Percentiles rank a stretch among this genome's conserved stretches.
These are phyloP conservation scores for Kazachstania viticola DNA, from an alignment of 805 yeast genomes.

Conservation along the genomic window DNA sequence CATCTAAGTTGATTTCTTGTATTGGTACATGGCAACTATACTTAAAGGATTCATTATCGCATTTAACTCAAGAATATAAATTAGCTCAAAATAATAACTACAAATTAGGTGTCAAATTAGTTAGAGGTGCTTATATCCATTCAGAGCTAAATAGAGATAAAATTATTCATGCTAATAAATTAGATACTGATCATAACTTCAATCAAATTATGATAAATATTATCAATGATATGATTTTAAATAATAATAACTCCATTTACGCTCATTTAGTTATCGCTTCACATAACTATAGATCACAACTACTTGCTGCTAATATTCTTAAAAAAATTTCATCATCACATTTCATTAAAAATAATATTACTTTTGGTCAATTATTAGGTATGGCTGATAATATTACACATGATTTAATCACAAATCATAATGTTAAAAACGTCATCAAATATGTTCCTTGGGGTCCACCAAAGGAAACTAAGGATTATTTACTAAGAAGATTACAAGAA, in stretches of 20 bases:
- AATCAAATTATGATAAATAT: constrained; percentile 56
- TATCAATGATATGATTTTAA: constrained; percentile 42
- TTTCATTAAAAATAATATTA: constrained; percentile 59
- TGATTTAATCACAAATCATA: constrained; percentile 54
- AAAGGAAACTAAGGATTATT: constrained; percentile 79
- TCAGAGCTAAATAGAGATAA: constrained; percentile 61
- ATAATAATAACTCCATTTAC: constrained; percentile 36
- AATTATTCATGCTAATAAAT: constrained; percentile 66
- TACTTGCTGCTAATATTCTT: constrained; percentile 52
- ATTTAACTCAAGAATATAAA: constrained; percentile 50
- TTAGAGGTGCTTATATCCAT: constrained; percentile 92
- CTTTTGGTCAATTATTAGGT: constrained; percentile 83
- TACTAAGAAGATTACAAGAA: constrained; percentile 83
- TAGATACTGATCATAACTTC: constrained; percentile 69
- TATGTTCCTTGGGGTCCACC: constrained; percentile 99
- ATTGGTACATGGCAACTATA: constrained; percentile 94
- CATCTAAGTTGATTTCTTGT: constrained; percentile 46
- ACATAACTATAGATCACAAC: constrained; percentile 73
- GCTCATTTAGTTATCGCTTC: constrained; percentile 86
- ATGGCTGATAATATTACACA: constrained; percentile 88
- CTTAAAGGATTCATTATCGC: constrained; percentile 54
- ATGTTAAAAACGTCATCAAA: constrained; percentile 69
- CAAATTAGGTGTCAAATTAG: constrained; percentile 77
- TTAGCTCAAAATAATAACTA: constrained; percentile 53
- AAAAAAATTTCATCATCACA: constrained; percentile 16